Percentiles rank a stretch among this genome's conserved stretches.
Evolutionary conservation across 2,329 filamentous ascomycete genomes (phyloP).

Genomic region (Xylariaceae sp.): DNA sequence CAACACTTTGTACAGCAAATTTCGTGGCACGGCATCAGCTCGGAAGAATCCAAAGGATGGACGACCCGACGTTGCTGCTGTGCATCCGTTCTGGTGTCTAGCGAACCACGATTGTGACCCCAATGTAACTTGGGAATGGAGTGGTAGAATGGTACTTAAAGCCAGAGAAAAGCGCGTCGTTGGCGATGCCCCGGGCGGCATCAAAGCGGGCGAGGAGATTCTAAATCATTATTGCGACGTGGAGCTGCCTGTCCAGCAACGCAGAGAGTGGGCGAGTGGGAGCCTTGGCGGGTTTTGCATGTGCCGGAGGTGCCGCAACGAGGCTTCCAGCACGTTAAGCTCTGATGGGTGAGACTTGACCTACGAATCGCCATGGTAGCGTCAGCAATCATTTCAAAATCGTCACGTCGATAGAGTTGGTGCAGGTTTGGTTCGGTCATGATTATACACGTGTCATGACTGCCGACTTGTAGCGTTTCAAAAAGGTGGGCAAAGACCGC

Average conservation of each 20-base stretch:
- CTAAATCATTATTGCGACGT: slow-evolving; percentile 95
- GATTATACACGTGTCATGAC: slow-evolving; percentile 24
- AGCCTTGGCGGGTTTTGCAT: slow-evolving; percentile 86
- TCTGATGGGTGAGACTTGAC: slow-evolving; percentile 10
- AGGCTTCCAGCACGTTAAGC: slow-evolving; percentile 42
- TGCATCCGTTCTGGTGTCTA: slow-evolving; percentile 93
- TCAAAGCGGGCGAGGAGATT: slow-evolving; percentile 78
- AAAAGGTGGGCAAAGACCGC: neutral
- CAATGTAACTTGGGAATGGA: slow-evolving; percentile 93
- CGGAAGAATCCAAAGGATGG: slow-evolving; percentile 72
- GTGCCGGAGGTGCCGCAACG: slow-evolving; percentile 76
- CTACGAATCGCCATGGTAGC: neutral
- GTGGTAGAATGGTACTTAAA: slow-evolving; percentile 69
- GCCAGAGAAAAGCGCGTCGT: slow-evolving; percentile 55
- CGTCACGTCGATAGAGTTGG: slow-evolving; percentile 1
- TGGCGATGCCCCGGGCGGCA: slow-evolving; percentile 50
- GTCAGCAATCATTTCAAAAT: slow-evolving; percentile 1
- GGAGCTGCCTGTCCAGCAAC: slow-evolving; percentile 67
- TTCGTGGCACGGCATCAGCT: slow-evolving; percentile 87
- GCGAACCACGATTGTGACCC: slow-evolving; percentile 96
- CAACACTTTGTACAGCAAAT: slow-evolving; percentile 90
- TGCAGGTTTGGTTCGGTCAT: slow-evolving; percentile 18
- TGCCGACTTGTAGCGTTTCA: slow-evolving; percentile 1
- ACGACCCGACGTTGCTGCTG: slow-evolving; percentile 84
- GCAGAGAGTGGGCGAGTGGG: slow-evolving; percentile 84